Base-by-base conservation (phyloP, 495 filamentous ascomycete species). In the Cryomyces minteri region DNA sequence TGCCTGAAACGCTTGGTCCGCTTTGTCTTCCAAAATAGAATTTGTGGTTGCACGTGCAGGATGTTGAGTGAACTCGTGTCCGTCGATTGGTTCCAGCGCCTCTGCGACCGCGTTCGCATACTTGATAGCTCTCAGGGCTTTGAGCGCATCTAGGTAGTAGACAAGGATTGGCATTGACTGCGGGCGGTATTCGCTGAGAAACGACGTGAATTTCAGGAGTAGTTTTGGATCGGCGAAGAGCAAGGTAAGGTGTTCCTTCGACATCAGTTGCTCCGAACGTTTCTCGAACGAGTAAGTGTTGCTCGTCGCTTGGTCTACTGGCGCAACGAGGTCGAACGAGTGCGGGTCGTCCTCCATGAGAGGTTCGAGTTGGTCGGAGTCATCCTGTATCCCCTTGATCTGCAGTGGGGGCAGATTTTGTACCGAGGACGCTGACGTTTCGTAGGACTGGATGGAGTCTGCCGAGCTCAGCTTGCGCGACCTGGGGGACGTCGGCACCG, bases 131-230 rank as follows among this genome's bases (percentile, higher is more conserved):
- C 76, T 68, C n/a, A 83, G 57, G 4, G 76, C 77, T 48, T 85
- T 83, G 43, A 71, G 58, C 0, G 77, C 66, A 41, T 63, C 67
- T 6, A 88, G 70, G 52, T 87, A 88, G 53, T 70, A 73, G 14
- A 66, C 66, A 0, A 93, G 67, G 0, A 77, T 58, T 0, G 77
- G 61, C 0, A 88, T 70, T 25, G 79, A 85, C 46, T 82, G 74
- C 28, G 76, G 72, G 28, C 86, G 79, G 32, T 83, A 67, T 1
- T 71, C 76, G 52, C 81, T 78, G 11, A 94, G 60, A 45, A 77
- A 87, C 1, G 74, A 69, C n/a, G 66, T 73, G 43, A 74, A 72
- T 6, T 69, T 59, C 41, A 73, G 62, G 41, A 88, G 74, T 48
- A 85, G 74, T 7, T 69, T 61, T 33, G 76, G 76, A 49, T 82